A percentile compares a stretch with the other conserved stretches of the same genome.
Evolutionary conservation across 768 basidiomycete genomes (phyloP).

Genomic region (Pleurotus platypus): DNA sequence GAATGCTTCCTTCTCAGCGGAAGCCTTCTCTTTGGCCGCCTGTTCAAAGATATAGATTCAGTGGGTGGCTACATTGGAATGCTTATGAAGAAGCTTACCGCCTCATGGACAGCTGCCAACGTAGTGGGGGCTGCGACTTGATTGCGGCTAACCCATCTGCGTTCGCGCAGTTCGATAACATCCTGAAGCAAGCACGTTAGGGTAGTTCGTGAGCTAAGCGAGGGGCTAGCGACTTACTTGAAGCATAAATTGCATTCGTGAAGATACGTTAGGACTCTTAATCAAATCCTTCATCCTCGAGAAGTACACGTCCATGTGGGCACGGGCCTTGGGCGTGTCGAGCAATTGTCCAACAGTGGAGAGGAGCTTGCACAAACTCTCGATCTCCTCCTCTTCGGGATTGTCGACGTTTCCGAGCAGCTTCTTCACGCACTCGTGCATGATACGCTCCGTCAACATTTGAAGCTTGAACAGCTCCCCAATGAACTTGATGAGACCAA

Average conservation of each 20-base stretch:
- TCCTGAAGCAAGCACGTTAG: constrained; percentile 49
- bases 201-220: constrained; percentile 5
- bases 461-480: constrained; percentile 99
- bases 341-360: constrained; percentile 83
- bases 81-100: constrained; percentile 45
- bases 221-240: constrained; percentile 52
- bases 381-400: constrained; percentile 97
- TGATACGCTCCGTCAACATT: constrained; percentile 97
- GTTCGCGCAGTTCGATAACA: constrained; percentile 81
- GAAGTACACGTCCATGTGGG: constrained; percentile 93
- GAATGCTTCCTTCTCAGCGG: constrained; percentile 54
- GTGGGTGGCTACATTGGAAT: neutral
- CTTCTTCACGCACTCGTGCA: constrained; percentile 98
- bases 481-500: constrained; percentile 97
- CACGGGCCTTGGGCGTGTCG: constrained; percentile 77
- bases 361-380: constrained; percentile 90
- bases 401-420: constrained; percentile 89
- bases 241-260: constrained; percentile 94
- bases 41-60: constrained; percentile 21
- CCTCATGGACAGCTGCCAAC: constrained; percentile 84
- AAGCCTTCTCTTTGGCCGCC: constrained; percentile 82
- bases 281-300: constrained; percentile 81
- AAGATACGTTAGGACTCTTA: constrained; percentile 69
- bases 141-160: constrained; percentile 77
- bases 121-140: constrained; percentile 77